Conservation (phyloP, 352 stramenopile species). For the Sclerospora graminicola region DNA sequence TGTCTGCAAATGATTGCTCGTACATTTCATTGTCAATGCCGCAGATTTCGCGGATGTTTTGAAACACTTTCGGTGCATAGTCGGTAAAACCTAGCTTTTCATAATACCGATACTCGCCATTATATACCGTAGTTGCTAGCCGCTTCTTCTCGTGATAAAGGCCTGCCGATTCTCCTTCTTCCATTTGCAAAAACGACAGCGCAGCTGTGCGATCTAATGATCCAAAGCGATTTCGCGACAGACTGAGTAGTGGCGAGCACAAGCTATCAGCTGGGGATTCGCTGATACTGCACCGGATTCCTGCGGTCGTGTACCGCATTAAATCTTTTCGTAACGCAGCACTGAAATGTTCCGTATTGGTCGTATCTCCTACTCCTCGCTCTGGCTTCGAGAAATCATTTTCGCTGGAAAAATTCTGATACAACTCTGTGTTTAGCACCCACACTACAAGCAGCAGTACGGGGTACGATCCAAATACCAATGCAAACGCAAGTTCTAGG, state of each 20-base stretch:
- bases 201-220: conserved; percentile 36
- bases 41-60: conserved; percentile 72
- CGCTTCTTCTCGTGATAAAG: conserved; percentile 81
- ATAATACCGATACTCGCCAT: conserved; percentile 74
- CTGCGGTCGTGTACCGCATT: conserved; percentile 79
- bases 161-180: conserved; percentile 39
- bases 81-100: conserved; percentile 83
- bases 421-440: conserved; percentile 77
- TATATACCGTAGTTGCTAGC: conserved; percentile 73
- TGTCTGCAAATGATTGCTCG: conserved; percentile 78
- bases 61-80: conserved; percentile 77
- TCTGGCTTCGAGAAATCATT: conserved; percentile 54
- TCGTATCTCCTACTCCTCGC: conserved; percentile 22
- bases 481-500: conserved; percentile 43
- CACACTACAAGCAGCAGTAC: conserved; percentile 63
- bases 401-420: conserved; percentile 64
- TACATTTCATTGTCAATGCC: conserved; percentile 70
- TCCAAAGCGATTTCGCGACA: conserved; percentile 21
- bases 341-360: conserved; percentile 72
- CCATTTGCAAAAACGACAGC: conserved; percentile 48
- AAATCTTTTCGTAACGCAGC: conserved; percentile 68
- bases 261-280: conserved; percentile 39
- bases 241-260: conserved; percentile 31
- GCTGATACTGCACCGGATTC: conserved; percentile 69
- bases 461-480: conserved; percentile 70